phyloP scores from a whole-genome alignment of 495 filamentous ascomycete genomes.

The Aspergillus campestris region DNA sequence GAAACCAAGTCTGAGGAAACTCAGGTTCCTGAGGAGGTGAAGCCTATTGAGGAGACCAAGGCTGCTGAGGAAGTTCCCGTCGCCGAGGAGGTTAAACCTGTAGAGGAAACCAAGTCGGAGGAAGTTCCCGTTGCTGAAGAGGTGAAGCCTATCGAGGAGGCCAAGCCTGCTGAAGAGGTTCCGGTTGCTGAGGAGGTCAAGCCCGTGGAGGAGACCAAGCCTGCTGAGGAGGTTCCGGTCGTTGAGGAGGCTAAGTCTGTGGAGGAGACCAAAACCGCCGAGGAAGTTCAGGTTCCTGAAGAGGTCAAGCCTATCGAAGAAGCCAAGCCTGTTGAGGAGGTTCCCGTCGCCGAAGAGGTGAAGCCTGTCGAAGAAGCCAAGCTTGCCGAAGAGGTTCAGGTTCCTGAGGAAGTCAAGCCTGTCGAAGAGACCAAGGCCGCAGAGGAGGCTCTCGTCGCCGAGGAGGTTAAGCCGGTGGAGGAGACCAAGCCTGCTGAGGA shows the following conservation, averaged over 20 bases:
- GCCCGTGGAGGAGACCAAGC: slow-evolving; percentile 1
- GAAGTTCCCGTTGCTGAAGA: no score
- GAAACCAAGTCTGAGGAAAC: background rate
- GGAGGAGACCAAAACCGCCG: slow-evolving; percentile 2
- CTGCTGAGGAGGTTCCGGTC: slow-evolving; percentile 5
- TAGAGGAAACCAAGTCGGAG: slow-evolving; percentile 3
- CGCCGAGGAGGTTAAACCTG: background rate
- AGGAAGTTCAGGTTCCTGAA: background rate
- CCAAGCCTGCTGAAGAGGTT: background rate
- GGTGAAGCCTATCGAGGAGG: background rate
- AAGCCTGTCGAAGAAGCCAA: slow-evolving; percentile 2
- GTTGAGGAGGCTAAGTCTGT: slow-evolving; percentile 3
- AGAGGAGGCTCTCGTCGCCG: background rate
- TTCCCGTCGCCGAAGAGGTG: no score
- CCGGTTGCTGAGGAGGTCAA: slow-evolving; percentile 3
- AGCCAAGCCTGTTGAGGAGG: background rate
- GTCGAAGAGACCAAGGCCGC: background rate
- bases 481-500: slow-evolving; percentile 2
- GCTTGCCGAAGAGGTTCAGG: background rate
- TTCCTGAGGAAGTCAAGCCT: background rate
- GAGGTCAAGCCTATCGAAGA: slow-evolving; percentile 4
- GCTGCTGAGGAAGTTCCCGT: slow-evolving; percentile 1
- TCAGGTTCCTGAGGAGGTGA: slow-evolving; percentile 5
- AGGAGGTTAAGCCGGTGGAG: slow-evolving; percentile 4
- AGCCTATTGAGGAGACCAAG: slow-evolving; percentile 4